phyloP scores from a whole-genome alignment of 164 flowering plant genomes.

The Platanus orientalis region DNA sequence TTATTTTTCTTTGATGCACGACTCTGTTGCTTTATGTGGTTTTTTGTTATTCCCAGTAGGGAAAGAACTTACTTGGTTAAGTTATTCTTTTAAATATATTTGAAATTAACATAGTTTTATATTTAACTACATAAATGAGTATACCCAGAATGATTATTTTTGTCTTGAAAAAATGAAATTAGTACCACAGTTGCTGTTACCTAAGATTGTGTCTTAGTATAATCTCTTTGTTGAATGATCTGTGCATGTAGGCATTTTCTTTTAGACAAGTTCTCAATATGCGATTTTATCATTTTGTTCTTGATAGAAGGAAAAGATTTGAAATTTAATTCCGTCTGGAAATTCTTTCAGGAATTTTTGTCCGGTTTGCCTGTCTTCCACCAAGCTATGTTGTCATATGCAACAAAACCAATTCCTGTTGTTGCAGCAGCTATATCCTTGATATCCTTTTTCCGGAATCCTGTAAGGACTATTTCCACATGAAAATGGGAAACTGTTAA shows the following conservation, averaged over 20 bases:
- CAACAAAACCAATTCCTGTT: slow-evolving; percentile 71
- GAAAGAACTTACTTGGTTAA: background rate
- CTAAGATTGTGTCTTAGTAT: background rate
- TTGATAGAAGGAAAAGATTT: too few species aligned
- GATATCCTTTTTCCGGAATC: slow-evolving; percentile 58
- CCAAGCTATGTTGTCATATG: slow-evolving; percentile 66
- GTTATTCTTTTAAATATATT: background rate
- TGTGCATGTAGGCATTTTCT: too few species aligned
- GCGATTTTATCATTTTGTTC: background rate
- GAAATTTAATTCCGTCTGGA: background rate
- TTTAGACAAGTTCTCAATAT: too few species aligned
- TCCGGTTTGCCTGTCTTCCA: slow-evolving; percentile 49
- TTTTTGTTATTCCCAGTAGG: background rate
- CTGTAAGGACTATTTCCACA: slow-evolving; percentile 40
- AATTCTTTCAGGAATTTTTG: slow-evolving; percentile 46
- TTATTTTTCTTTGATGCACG: background rate
- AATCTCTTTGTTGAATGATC: background rate
- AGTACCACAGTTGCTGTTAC: background rate
- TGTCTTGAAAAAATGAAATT: background rate
- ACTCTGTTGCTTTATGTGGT: background rate
- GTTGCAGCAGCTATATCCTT: slow-evolving; percentile 61
- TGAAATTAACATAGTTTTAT: too few species aligned
- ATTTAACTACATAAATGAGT: too few species aligned
- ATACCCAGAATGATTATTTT: background rate
- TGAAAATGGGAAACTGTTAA: slow-evolving; percentile 1